These are phyloP conservation scores for Pseudocercospora macadamiae DNA, from an alignment of 2,329 filamentous ascomycete species.

Conservation along the genomic window DNA sequence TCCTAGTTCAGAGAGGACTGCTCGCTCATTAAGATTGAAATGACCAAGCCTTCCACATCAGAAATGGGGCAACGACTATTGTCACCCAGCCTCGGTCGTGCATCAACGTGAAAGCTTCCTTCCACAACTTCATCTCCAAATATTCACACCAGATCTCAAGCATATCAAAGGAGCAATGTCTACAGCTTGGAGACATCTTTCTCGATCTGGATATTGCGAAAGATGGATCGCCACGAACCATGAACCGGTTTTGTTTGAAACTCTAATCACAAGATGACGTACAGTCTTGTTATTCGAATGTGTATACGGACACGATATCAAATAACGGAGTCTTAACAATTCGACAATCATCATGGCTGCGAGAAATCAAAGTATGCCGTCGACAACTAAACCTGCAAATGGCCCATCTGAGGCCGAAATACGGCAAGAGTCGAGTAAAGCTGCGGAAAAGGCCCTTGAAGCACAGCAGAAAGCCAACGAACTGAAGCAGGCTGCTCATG, in stretches of 20 bases:
- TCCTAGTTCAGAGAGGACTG: too few species aligned
- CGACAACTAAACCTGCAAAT: not conserved
- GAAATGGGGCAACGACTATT: too few species aligned
- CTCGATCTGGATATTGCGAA: not conserved
- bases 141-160: too few species aligned
- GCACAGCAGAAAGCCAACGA: slow-evolving; percentile 33
- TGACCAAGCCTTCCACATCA: too few species aligned
- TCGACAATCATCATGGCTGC: not conserved
- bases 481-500: slow-evolving; percentile 34
- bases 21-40: too few species aligned
- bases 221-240: not conserved
- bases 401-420: slow-evolving; percentile 25
- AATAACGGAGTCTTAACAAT: not conserved
- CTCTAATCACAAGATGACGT: slow-evolving; percentile 16
- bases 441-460: slow-evolving; percentile 31
- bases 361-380: not conserved
- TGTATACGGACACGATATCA: not conserved
- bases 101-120: not conserved
- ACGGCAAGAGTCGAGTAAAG: slow-evolving; percentile 32
- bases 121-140: too few species aligned
- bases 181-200: not conserved
- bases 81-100: too few species aligned
- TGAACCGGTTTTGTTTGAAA: slow-evolving; percentile 17
- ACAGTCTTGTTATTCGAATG: not conserved
- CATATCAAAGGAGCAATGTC: too few species aligned